These are phyloP conservation scores for Tympanopsis confertula DNA, from an alignment of 2,329 filamentous ascomycete genomes.

Conservation along the genomic window DNA sequence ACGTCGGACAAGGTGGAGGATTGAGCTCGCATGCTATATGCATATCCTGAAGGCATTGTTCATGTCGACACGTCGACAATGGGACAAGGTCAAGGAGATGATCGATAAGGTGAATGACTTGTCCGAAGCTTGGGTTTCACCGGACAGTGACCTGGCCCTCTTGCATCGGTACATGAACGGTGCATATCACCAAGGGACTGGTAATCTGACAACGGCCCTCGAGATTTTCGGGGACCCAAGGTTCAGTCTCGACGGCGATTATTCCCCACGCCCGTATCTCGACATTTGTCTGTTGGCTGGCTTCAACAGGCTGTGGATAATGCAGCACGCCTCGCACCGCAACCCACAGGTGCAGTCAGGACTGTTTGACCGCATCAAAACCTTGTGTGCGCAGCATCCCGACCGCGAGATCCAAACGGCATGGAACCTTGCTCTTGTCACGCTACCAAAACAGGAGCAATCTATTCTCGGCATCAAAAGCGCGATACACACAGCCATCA, in stretches of 20 bases:
- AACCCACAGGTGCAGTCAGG: constrained; percentile 45
- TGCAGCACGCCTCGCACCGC: constrained; percentile 47
- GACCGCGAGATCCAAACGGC: constrained; percentile 69
- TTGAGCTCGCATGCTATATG: constrained; percentile 55
- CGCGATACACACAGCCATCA: constrained; percentile 63
- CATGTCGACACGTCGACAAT: constrained; percentile 59
- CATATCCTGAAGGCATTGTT: constrained; percentile 62
- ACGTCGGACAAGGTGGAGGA: constrained; percentile 50
- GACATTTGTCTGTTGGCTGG: constrained; percentile 56
- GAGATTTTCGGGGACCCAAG: constrained; percentile 49
- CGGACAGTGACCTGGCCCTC: constrained; percentile 33
- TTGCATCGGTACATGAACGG: constrained; percentile 63
- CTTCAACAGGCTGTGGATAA: constrained; percentile 62
- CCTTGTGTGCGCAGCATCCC: constrained; percentile 55
- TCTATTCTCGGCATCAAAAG: constrained; percentile 70
- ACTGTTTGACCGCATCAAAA: constrained; percentile 54
- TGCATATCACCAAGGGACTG: constrained; percentile 65
- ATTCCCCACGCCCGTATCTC: constrained; percentile 36
- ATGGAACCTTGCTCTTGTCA: constrained; percentile 64
- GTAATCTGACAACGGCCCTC: constrained; percentile 59
- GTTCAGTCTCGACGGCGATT: constrained; percentile 38
- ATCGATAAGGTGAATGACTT: constrained; percentile 39
- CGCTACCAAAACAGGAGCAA: too few relatives aligned
- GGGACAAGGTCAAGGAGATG: constrained; percentile 48
- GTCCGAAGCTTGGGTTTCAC: constrained; percentile 22